These are phyloP conservation scores for Cubamyces sp. DNA, from an alignment of 768 basidiomycete genomes.

Conservation along the genomic window DNA sequence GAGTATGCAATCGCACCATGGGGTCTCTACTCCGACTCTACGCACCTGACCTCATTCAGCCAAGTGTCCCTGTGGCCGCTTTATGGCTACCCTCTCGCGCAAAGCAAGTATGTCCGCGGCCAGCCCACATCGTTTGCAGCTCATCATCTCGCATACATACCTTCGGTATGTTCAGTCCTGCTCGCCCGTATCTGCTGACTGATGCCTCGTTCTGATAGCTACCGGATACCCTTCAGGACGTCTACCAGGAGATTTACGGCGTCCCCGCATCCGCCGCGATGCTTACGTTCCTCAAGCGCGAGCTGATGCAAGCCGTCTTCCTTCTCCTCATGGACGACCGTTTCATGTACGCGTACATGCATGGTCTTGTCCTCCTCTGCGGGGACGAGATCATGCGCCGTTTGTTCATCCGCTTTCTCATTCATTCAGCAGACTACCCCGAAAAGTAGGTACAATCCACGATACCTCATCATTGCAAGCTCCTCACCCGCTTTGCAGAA, in stretches of 20 bases:
- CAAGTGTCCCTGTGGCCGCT: conserved; percentile 41
- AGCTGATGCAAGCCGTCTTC: conserved; percentile 38
- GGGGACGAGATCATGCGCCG: conserved; percentile 33
- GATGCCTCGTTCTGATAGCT: conserved; percentile 24
- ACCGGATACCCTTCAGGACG: conserved; percentile 38
- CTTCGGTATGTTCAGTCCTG: conserved; percentile 34
- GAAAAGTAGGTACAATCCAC: conserved; percentile 36
- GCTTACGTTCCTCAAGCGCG: conserved; percentile 36
- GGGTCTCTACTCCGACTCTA: conserved; percentile 32
- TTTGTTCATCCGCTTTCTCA: conserved; percentile 33
- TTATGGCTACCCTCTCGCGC: conserved; percentile 44
- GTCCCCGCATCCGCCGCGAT: conserved; percentile 23
- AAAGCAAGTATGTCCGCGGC: conserved; percentile 43
- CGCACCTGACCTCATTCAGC: conserved; percentile 33
- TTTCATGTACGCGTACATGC: conserved; percentile 31
- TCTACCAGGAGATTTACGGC: conserved; percentile 24
- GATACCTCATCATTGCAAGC: no score
- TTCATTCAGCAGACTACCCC: conserved; percentile 39
- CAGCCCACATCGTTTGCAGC: conserved; percentile 36
- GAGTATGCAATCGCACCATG: conserved; percentile 12
- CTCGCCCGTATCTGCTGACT: neutral
- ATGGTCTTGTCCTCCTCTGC: conserved; percentile 33
- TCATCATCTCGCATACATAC: conserved; percentile 50
- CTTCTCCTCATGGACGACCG: conserved; percentile 26
- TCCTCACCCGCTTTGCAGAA: conserved; percentile 31